phyloP scores from a whole-genome alignment of 2,329 filamentous ascomycete genomes.

The Ophiostoma ips region DNA sequence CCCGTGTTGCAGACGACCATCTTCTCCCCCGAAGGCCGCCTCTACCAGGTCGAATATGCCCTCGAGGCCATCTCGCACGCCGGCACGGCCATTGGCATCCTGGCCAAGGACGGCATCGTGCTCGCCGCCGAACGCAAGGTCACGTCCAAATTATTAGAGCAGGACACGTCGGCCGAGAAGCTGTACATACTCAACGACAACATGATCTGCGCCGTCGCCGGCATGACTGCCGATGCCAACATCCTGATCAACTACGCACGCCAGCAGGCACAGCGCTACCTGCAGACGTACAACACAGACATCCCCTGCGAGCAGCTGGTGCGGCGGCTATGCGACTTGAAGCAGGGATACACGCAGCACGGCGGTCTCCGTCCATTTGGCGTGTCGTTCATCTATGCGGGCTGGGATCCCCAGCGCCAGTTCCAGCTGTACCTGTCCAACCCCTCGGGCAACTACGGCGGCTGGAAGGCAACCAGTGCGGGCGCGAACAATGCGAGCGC shows the following conservation, averaged over 20 bases:
- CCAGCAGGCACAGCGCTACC: conserved; percentile 91
- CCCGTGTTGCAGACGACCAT: conserved; percentile 66
- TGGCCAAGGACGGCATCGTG: conserved; percentile 96
- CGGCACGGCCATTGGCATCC: conserved; percentile 88
- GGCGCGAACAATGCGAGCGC: conserved; percentile 97
- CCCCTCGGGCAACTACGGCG: conserved; percentile 95
- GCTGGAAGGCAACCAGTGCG: conserved; percentile 97
- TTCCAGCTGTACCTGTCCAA: conserved; percentile 99
- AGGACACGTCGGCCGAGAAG: conserved; percentile 99
- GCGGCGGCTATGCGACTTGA: conserved; percentile 88
- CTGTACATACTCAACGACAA: conserved; percentile 99
- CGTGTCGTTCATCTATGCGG: conserved; percentile 98
- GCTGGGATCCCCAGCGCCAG: conserved; percentile 87
- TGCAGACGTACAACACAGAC: conserved; percentile 98
- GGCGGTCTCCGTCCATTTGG: conserved; percentile 96
- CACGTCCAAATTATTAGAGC: conserved; percentile 96
- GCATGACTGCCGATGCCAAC: conserved; percentile 98
- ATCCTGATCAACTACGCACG: conserved; percentile 99
- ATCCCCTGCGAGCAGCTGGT: conserved; percentile 99
- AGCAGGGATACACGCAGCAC: conserved; percentile 98
- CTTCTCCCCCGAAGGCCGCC: conserved; percentile 95
- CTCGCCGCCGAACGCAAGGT: conserved; percentile 97
- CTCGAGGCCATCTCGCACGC: conserved; percentile 97
- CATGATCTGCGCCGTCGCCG: conserved; percentile 98
- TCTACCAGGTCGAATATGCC: conserved; percentile 99